These are phyloP conservation scores for Chenopodium suecicum DNA, from an alignment of 148 eudicot species.

Conservation along the genomic window DNA sequence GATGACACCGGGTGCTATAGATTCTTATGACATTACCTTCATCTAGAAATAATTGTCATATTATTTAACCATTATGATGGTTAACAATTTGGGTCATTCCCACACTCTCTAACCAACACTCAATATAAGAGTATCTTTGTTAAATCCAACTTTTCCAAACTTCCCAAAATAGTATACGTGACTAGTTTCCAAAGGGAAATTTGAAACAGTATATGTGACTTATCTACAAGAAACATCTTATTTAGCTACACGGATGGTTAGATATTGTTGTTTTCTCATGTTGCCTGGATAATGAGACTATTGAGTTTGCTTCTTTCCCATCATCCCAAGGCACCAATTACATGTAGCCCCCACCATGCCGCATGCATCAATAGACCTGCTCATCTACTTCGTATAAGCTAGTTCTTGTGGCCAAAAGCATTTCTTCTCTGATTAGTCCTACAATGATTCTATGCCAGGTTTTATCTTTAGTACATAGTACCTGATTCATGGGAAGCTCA, in stretches of 20 bases:
- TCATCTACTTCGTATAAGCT: too few relatives aligned
- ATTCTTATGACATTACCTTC: not conserved
- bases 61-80: not conserved
- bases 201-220: too few relatives aligned
- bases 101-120: not conserved
- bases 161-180: not conserved
- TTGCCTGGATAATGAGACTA: not conserved
- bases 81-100: not conserved
- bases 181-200: too few relatives aligned
- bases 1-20: not conserved
- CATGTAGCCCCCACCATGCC: not conserved
- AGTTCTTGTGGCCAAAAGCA: not conserved
- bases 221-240: too few relatives aligned
- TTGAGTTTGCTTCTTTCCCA: too few relatives aligned
- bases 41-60: not conserved
- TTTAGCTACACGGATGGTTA: not conserved
- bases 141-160: not conserved
- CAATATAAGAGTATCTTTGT: not conserved
- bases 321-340: too few relatives aligned
- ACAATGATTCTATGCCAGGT: not conserved
- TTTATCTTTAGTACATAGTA: not conserved
- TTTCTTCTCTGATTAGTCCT: not conserved
- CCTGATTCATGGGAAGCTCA: not conserved
- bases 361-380: too few relatives aligned
- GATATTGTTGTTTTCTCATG: not conserved